Percentiles rank a stretch among this genome's conserved stretches.
Conservation (phyloP, 441 rosid species). For the Pelargonium cotyledonis region DNA sequence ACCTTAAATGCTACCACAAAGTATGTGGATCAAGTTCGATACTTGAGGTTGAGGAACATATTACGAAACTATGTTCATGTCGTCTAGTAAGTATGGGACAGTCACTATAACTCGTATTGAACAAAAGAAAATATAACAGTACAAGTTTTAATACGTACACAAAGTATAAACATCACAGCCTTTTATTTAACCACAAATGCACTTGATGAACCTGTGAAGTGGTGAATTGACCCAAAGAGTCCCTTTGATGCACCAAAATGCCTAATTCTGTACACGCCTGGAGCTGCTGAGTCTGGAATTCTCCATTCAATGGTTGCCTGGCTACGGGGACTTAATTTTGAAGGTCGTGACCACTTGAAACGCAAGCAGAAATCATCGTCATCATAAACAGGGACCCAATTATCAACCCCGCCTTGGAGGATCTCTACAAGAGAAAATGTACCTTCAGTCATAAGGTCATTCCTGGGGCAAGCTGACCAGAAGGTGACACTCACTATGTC, state of each 20-base stretch:
- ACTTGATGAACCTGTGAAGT: slow-evolving; percentile 85
- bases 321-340: slow-evolving; percentile 64
- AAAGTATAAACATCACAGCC: neutral
- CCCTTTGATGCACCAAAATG: slow-evolving; percentile 90
- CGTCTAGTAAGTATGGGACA: no score
- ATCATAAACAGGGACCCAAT: slow-evolving; percentile 80
- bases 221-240: slow-evolving; percentile 55
- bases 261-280: slow-evolving; percentile 77
- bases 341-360: slow-evolving; percentile 85
- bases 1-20: no score
- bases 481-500: slow-evolving; percentile 58
- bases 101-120: no score
- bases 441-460: slow-evolving; percentile 85
- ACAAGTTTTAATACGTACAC: no score
- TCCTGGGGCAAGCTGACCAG: slow-evolving; percentile 89
- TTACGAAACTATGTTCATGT: no score
- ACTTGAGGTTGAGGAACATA: no score
- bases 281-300: slow-evolving; percentile 58
- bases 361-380: slow-evolving; percentile 90
- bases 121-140: no score
- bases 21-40: no score
- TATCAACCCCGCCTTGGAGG: slow-evolving; percentile 43
- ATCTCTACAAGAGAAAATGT: slow-evolving; percentile 77
- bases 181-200: slow-evolving; percentile 68
- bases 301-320: slow-evolving; percentile 78